phyloP scores from a whole-genome alignment of 148 eudicot genomes.

The Dysphania ambrosioides region DNA sequence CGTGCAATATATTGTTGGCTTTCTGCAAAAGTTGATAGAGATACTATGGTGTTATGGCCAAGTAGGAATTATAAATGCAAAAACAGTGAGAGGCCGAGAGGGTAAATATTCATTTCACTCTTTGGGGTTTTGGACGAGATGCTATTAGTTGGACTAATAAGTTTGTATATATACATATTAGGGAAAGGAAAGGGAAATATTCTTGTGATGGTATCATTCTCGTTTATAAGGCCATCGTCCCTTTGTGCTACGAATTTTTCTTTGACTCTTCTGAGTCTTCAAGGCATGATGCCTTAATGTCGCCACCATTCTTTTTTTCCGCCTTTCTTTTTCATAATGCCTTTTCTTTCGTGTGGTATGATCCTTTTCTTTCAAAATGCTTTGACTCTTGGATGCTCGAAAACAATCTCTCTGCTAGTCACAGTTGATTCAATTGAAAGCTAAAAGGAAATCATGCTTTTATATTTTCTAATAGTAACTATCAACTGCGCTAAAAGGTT shows the following conservation, averaged over 20 bases:
- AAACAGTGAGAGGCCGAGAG: conserved; percentile 8
- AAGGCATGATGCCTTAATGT: background rate
- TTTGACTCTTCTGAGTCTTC: conserved; percentile 10
- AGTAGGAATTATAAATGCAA: conserved; percentile 16
- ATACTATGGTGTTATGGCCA: conserved; percentile 26
- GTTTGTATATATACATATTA: too few species aligned
- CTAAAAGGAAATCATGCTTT: background rate
- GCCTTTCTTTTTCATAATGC: too few species aligned
- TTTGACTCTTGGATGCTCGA: background rate
- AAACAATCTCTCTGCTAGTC: background rate
- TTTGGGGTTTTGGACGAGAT: conserved; percentile 24
- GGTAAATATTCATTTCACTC: conserved; percentile 22
- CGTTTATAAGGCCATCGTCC: conserved; percentile 8
- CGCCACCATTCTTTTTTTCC: too few species aligned
- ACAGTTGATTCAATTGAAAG: background rate
- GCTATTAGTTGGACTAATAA: conserved; percentile 33
- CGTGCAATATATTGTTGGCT: conserved; percentile 24
- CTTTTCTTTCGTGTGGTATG: too few species aligned
- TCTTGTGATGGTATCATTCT: conserved; percentile 23
- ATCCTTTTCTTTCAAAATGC: background rate
- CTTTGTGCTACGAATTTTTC: conserved; percentile 23
- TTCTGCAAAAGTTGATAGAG: conserved; percentile 27
- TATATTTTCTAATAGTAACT: background rate
- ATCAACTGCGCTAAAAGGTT: too few species aligned
- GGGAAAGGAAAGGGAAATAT: conserved; percentile 23